Conservation (phyloP, 257 asterid genomes). For the Ajuga chamaepitys region DNA sequence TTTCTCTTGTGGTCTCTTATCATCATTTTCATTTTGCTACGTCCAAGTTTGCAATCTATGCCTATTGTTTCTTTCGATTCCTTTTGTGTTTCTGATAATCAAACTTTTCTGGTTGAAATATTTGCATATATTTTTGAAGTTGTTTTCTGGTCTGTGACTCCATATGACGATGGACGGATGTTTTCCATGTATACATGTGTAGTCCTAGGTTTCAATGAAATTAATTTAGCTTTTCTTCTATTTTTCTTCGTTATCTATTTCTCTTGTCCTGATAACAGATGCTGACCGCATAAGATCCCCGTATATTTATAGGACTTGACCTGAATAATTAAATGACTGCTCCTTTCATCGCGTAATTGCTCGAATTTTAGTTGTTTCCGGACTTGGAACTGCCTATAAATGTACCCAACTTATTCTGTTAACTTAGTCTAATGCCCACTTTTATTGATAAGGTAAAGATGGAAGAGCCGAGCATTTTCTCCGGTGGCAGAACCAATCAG, state of each 20-base stretch:
- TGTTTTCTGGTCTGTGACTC: neutral
- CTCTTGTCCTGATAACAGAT: neutral
- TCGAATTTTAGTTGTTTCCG: neutral
- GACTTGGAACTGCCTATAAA: too few species aligned
- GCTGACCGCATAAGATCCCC: neutral
- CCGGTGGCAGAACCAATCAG: slow-evolving; percentile 15
- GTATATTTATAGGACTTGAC: neutral
- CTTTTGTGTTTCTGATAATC: neutral
- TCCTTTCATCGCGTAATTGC: neutral
- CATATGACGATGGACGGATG: neutral
- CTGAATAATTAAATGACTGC: neutral
- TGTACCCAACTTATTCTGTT: too few species aligned
- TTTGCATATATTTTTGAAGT: neutral
- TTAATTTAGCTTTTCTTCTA: neutral
- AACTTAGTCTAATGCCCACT: neutral
- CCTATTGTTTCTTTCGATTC: neutral
- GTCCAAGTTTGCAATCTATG: neutral
- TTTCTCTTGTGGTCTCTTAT: neutral
- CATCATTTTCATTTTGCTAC: neutral
- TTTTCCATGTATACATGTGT: neutral
- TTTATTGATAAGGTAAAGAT: slow-evolving; percentile 7
- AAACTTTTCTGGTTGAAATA: neutral
- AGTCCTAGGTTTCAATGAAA: neutral
- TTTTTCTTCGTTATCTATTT: neutral
- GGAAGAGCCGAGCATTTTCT: slow-evolving; percentile 29